A percentile compares a stretch with the other conserved stretches of the same genome.
These are phyloP conservation scores for Colletotrichum brevisporum DNA, from an alignment of 2,329 filamentous ascomycete genomes.

Conservation along the genomic window DNA sequence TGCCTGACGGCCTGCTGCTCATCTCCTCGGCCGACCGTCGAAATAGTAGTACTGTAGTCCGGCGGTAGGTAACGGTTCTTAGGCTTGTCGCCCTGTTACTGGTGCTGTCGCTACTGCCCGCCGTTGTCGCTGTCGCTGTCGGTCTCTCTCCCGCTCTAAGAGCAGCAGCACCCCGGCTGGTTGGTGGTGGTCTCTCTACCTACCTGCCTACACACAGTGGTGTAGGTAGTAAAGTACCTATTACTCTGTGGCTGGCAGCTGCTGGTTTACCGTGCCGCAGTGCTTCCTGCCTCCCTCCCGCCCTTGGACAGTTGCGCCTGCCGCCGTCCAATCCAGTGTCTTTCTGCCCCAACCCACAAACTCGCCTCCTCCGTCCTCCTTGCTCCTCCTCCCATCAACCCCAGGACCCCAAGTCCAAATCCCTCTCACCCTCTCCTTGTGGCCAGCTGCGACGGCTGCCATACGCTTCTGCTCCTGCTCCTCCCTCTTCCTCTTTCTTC, in stretches of 20 bases:
- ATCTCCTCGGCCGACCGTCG: too few species aligned
- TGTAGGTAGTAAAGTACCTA: background rate
- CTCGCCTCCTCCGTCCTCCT: slow-evolving; percentile 36
- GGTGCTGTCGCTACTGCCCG: background rate
- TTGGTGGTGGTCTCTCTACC: background rate
- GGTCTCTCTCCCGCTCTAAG: slow-evolving; percentile 1
- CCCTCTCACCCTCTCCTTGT: slow-evolving; percentile 18
- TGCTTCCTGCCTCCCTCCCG: slow-evolving; percentile 8
- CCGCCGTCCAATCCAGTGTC: slow-evolving; percentile 29
- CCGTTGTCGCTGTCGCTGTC: slow-evolving; percentile 15
- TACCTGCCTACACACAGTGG: background rate
- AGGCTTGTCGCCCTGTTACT: background rate
- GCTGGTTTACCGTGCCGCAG: background rate
- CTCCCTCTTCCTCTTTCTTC: slow-evolving; percentile 8
- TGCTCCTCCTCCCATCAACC: slow-evolving; percentile 45
- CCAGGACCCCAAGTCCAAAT: slow-evolving; percentile 43
- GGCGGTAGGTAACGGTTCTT: too few species aligned
- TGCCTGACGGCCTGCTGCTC: background rate
- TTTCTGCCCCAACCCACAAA: slow-evolving; percentile 35
- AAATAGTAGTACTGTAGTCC: too few species aligned
- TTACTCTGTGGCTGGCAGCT: background rate
- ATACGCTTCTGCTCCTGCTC: slow-evolving; percentile 25
- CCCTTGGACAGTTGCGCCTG: background rate
- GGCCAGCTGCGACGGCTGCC: slow-evolving; percentile 20
- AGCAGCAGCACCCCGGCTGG: background rate